Evolutionary conservation across 2,329 filamentous ascomycete species (phyloP).

Genomic region (Penicillium sclerotiorum): DNA sequence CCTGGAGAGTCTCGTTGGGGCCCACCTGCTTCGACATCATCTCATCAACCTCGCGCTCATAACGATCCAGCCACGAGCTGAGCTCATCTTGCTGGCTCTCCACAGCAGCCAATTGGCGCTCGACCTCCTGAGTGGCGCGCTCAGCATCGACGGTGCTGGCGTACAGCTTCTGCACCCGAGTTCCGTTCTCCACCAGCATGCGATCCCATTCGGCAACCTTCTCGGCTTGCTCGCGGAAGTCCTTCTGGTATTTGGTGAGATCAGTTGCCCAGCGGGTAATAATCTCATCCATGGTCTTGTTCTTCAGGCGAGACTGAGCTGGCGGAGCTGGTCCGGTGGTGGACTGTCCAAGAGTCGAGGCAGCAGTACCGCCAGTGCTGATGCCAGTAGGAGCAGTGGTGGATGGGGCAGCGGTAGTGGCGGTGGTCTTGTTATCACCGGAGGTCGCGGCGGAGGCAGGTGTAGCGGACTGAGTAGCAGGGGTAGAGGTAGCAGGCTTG

Average conservation of each 20-base stretch:
- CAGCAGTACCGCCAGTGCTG: conserved; percentile 22
- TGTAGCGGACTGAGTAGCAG: conserved; percentile 28
- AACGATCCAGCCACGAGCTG: conserved; percentile 82
- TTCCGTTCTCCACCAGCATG: conserved; percentile 87
- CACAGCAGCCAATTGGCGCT: conserved; percentile 84
- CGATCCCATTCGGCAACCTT: conserved; percentile 91
- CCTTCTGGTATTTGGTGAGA: conserved; percentile 92
- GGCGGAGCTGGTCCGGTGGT: conserved; percentile 80
- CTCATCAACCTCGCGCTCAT: conserved; percentile 88
- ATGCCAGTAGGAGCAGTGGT: conserved; percentile 23
- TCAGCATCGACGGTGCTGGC: conserved; percentile 91
- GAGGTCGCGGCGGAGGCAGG: conserved; percentile 20
- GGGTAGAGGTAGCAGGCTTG: conserved; percentile 28
- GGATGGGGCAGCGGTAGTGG: conserved; percentile 32
- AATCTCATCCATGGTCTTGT: conserved; percentile 99
- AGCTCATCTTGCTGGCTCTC: conserved; percentile 94
- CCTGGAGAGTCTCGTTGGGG: conserved; percentile 74
- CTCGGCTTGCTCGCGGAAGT: conserved; percentile 87
- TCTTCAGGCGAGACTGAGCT: conserved; percentile 82
- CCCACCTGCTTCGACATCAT: conserved; percentile 80
- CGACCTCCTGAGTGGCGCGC: conserved; percentile 88
- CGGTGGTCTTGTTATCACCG: conserved; percentile 26
- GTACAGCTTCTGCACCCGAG: conserved; percentile 93
- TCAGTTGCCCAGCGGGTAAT: conserved; percentile 96
- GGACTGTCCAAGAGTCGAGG: conserved; percentile 63